Evolutionary conservation across 352 stramenopile species (phyloP).

Genomic region (Phytophthora aleatoria): DNA sequence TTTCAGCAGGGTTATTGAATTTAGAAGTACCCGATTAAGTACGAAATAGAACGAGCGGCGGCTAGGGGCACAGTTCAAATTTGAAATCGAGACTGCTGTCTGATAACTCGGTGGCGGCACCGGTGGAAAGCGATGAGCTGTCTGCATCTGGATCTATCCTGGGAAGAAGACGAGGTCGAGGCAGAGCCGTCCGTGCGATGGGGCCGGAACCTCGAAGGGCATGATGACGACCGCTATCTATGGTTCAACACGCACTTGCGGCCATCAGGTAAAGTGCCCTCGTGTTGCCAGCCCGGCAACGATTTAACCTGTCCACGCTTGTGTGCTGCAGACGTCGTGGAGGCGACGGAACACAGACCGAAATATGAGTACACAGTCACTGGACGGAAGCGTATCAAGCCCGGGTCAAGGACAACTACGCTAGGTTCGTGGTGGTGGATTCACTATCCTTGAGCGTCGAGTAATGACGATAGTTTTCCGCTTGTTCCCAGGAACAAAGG

Average conservation of each 20-base stretch:
- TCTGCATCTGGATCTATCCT: constrained; percentile 36
- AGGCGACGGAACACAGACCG: constrained; percentile 67
- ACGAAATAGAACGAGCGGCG: constrained; percentile 11
- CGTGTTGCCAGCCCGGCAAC: neutral
- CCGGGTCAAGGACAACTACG: constrained; percentile 54
- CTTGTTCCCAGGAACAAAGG: constrained; percentile 49
- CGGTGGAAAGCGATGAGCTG: constrained; percentile 22
- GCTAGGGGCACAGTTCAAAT: constrained; percentile 25
- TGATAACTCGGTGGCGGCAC: neutral
- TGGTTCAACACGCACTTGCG: constrained; percentile 72
- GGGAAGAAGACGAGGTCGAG: constrained; percentile 43
- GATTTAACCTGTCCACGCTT: constrained; percentile 4
- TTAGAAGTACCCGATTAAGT: neutral
- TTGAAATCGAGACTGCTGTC: constrained; percentile 6
- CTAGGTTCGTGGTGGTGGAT: constrained; percentile 46
- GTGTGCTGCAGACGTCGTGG: constrained; percentile 63
- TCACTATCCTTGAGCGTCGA: neutral
- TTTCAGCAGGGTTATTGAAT: neutral
- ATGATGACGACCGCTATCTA: constrained; percentile 44
- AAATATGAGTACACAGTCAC: constrained; percentile 83
- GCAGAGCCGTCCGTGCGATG: constrained; percentile 15
- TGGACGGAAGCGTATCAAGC: constrained; percentile 74
- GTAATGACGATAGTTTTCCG: constrained; percentile 1
- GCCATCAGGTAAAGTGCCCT: constrained; percentile 48
- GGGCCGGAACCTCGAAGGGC: constrained; percentile 11